These are phyloP conservation scores for Chlamydomonas sp. DNA, from an alignment of 139 green algal species.

Conservation along the genomic window DNA sequence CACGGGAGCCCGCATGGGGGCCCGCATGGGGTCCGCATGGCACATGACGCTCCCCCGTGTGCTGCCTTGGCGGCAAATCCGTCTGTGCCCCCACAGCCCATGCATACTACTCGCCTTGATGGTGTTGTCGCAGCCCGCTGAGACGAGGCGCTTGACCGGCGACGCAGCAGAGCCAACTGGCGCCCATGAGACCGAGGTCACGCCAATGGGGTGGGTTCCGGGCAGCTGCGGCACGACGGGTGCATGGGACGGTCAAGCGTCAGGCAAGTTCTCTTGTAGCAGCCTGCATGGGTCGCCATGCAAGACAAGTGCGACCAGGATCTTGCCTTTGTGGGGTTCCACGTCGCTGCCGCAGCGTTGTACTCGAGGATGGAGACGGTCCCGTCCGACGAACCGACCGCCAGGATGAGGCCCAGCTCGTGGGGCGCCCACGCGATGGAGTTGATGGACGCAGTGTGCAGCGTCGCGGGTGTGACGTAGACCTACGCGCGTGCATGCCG, in stretches of 20 bases:
- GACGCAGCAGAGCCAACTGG: conserved; percentile 62
- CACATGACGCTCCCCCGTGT: too few relatives aligned
- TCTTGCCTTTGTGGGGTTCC: conserved; percentile 51
- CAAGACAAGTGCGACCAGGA: neutral
- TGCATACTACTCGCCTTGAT: conserved; percentile 73
- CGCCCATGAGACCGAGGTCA: conserved; percentile 82
- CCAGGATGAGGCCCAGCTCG: conserved; percentile 84
- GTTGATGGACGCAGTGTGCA: conserved; percentile 84
- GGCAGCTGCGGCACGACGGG: too few relatives aligned
- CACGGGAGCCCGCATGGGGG: too few relatives aligned
- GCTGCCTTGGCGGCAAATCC: too few relatives aligned
- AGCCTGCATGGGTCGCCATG: neutral
- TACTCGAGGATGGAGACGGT: conserved; percentile 68
- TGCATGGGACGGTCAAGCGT: too few relatives aligned
- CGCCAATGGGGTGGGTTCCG: conserved; percentile 74
- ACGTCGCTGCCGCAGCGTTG: conserved; percentile 30
- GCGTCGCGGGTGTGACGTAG: conserved; percentile 39
- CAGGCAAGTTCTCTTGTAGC: too few relatives aligned
- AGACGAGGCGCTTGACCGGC: conserved; percentile 64
- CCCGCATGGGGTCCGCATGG: too few relatives aligned
- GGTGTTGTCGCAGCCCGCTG: conserved; percentile 80
- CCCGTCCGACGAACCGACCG: conserved; percentile 85
- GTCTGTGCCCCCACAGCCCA: too few relatives aligned
- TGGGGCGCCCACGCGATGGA: conserved; percentile 85
- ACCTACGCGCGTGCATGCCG: too few relatives aligned